These are phyloP conservation scores for Penicillium janthinellum DNA, from an alignment of 2,329 filamentous ascomycete species.

Conservation along the genomic window DNA sequence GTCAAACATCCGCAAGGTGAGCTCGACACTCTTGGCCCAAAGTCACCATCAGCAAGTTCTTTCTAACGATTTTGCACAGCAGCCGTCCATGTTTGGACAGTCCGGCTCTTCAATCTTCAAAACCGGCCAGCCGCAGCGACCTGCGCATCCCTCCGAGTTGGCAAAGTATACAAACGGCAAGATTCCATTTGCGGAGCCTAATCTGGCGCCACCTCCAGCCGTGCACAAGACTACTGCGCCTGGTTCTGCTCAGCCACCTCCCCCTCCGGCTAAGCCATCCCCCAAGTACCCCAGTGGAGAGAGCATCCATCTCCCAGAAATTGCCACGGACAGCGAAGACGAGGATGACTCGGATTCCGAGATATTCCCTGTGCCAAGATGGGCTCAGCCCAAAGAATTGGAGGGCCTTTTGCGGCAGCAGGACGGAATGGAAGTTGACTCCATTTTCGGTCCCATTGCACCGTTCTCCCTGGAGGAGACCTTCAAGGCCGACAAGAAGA, in stretches of 20 bases:
- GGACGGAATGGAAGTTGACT: slow-evolving; percentile 73
- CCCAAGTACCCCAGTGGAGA: slow-evolving; percentile 89
- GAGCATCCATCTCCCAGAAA: slow-evolving; percentile 88
- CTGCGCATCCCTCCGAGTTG: slow-evolving; percentile 75
- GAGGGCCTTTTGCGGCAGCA: slow-evolving; percentile 74
- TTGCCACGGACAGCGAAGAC: slow-evolving; percentile 91
- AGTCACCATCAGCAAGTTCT: slow-evolving; percentile 2
- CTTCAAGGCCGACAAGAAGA: slow-evolving; percentile 85
- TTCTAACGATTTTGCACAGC: slow-evolving; percentile 30
- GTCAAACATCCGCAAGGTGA: slow-evolving; percentile 72
- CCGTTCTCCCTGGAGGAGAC: slow-evolving; percentile 96
- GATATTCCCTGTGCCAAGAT: slow-evolving; percentile 69
- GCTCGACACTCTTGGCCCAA: slow-evolving; percentile 17
- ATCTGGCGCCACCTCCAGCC: slow-evolving; percentile 54
- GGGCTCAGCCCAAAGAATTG: slow-evolving; percentile 87
- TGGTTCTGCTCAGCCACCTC: slow-evolving; percentile 39
- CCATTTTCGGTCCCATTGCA: slow-evolving; percentile 86
- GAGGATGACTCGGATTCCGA: slow-evolving; percentile 66
- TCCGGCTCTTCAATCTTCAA: slow-evolving; percentile 40
- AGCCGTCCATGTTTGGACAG: slow-evolving; percentile 46
- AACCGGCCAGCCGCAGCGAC: slow-evolving; percentile 59
- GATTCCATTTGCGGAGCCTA: slow-evolving; percentile 81
- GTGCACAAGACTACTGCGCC: slow-evolving; percentile 69
- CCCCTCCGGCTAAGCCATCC: slow-evolving; percentile 60
- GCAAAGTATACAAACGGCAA: slow-evolving; percentile 84